Conservation (phyloP, 768 basidiomycete species). For the Mycena albidolilacea region DNA sequence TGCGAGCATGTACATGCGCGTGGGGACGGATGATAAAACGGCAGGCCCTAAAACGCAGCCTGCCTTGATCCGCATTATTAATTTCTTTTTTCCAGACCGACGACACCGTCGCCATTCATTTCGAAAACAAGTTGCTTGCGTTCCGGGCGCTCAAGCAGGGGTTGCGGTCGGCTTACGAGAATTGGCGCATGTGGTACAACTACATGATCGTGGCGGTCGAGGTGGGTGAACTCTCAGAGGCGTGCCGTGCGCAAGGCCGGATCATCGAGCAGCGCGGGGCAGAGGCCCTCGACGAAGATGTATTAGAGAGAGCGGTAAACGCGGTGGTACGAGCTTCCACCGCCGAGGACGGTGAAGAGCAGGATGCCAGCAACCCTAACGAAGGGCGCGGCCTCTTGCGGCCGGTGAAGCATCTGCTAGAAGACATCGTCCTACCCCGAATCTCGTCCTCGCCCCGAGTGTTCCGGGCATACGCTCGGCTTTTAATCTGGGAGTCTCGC, state of each 20-base stretch:
- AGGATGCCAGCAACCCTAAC: constrained; percentile 62
- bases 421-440: constrained; percentile 84
- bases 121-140: constrained; percentile 87
- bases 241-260: constrained; percentile 85
- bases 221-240: constrained; percentile 92
- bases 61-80: constrained; percentile 29
- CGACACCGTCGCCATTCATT: constrained; percentile 59
- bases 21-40: constrained; percentile 64
- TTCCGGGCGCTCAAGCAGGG: constrained; percentile 95
- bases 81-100: constrained; percentile 13
- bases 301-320: constrained; percentile 90
- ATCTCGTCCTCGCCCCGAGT: constrained; percentile 80
- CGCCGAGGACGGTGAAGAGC: constrained; percentile 46
- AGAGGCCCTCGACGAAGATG: constrained; percentile 84
- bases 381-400: constrained; percentile 77
- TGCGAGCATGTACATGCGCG: constrained; percentile 92
- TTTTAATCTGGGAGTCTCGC: constrained; percentile 79
- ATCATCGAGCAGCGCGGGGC: constrained; percentile 85
- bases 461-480: constrained; percentile 87
- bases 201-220: constrained; percentile 96
- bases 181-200: constrained; percentile 99
- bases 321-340: constrained; percentile 77
- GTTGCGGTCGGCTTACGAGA: constrained; percentile 85
- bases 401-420: constrained; percentile 81
- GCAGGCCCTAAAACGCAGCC: neutral